Evolutionary conservation across 1,139 yeast genomes (phyloP).

Genomic region (Zygoascus hellenicus): DNA sequence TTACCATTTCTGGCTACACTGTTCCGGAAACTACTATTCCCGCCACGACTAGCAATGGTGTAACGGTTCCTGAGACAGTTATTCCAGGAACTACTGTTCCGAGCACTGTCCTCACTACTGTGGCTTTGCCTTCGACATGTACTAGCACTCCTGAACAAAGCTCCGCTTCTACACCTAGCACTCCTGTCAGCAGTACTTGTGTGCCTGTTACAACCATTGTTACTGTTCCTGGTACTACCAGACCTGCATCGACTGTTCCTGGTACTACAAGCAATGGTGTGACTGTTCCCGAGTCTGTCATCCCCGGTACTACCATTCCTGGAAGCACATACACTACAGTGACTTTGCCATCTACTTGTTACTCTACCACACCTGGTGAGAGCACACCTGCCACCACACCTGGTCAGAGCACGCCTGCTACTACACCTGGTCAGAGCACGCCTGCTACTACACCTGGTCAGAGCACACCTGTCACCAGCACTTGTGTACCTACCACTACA

Average conservation of each 20-base stretch:
- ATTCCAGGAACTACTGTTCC: slow-evolving; percentile 8
- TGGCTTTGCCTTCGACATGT: slow-evolving; percentile 1
- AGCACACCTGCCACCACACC: slow-evolving; percentile 3
- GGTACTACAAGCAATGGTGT: not conserved
- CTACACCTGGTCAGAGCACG: slow-evolving; percentile 16
- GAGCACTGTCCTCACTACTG: slow-evolving; percentile 3
- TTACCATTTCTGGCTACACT: slow-evolving; percentile 16
- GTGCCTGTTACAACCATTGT: slow-evolving; percentile 14
- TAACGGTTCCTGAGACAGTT: not conserved
- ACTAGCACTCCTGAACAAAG: slow-evolving; percentile 11
- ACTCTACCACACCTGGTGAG: not conserved
- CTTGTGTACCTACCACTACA: slow-evolving; percentile 11
- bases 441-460: slow-evolving; percentile 14
- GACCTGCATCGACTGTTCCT: slow-evolving; percentile 9
- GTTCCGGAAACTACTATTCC: not conserved
- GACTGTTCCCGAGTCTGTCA: slow-evolving; percentile 5
- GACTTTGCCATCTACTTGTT: not conserved
- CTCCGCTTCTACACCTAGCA: slow-evolving; percentile 9
- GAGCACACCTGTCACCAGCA: slow-evolving; percentile 1
- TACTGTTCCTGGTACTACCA: slow-evolving; percentile 10
- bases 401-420: slow-evolving; percentile 16
- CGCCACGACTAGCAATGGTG: not conserved
- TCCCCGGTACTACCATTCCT: slow-evolving; percentile 9
- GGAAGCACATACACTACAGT: not conserved
- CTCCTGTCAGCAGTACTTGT: slow-evolving; percentile 15